Evolutionary conservation across 345 rosid genomes (phyloP), one percentile per base, ranked within the genome.

Genomic region (Nasturtium officinale): DNA sequence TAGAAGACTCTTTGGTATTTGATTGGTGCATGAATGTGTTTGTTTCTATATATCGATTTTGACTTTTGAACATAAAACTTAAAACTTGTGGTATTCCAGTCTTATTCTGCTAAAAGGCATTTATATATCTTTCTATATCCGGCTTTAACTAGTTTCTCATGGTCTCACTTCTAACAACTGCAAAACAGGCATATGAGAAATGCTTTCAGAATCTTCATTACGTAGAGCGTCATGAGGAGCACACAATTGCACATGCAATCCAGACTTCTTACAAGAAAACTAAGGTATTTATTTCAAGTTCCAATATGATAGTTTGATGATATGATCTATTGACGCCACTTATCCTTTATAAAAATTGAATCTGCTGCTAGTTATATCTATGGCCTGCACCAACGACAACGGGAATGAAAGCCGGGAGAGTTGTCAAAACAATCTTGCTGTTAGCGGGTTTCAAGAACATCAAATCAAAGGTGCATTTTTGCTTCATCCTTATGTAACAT

Each of bases 121-220:
- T 16, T 6, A 20, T 53, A 30, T 25, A 5, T 62, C 21, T 16
- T 55, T 65, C 37, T 56, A 8, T 18, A 45, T 54, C 37, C 16
- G 26, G 11, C 42, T 26, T 65, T 6, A 26, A 15, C 21, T 51
- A 50, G 42, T 75, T 67, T 40, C n/a, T 52, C 40, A 50, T 51
- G 20, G 8, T 67, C 46, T 60, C 20, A 48, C 61, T 40, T 51
- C 37, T 80, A 35, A 52, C 62, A 51, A 65, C 30, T 56, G 55
- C 65, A 43, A 28, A 67, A 67, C 88, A 94, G 99, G 99, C 97
- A 16, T 73, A 86, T 16, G 96, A 89, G 87, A 94, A 94, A 84
- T 91, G 96, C 85, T 94, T 89, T 72, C 93, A 91, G 79, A 91
- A 94, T 84, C 99, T 95, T 56, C 93, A 95, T 77, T 87, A 85